Base-by-base conservation (phyloP, 2,329 filamentous ascomycete species). In the Rhexocercosporidium sp. region DNA sequence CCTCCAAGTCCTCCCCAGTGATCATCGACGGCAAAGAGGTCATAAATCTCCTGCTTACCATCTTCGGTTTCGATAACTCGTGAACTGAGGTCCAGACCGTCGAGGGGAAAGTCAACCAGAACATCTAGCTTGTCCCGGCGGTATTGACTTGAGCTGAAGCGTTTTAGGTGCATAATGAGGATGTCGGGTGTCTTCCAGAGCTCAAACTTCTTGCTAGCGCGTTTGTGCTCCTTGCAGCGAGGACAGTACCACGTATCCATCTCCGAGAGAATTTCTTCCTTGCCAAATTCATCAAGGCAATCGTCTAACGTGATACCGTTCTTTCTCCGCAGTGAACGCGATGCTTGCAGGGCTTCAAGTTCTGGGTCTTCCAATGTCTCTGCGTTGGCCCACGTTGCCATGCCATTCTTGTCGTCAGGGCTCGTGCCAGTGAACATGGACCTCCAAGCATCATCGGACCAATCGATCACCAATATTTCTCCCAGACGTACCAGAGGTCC, bases 191-290 rank as follows among this genome's bases (percentile, higher is more conserved):
- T 91, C 76, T 95, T 97, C 96, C 96, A 99, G 20, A 99, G 87
- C 76, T 98, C 94, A 62, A 99, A 93, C 75, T 96, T 97, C 83
- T 99, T 99, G 81, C 91, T 94, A 22, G 96, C 96, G 68, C 93
- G 90, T 18, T 93, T 89, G 75, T 97, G 91, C 74, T 97, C 93
- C 78, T 98, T 98, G 85, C 96, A 99, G 34, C 93, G 88, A 65
- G 93, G 95, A 77, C 96, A 99, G 78, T 96, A 98, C 96, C 96
- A 99, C 68, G 93, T 95, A 77, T 99, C 96, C 76, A 96, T 92
- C 78, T 97, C 93, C 0, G 95, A 97, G 4, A 99, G 83, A 16
- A 97, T 89, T 79, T 99, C 96, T 68, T 94, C 92, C 77, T 95
- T 95, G 76, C 96, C 93, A 73, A 97, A 98, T 79, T 98, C 96